Evolutionary conservation across 352 stramenopile species (phyloP).

Genomic region (Phytophthora melonis): DNA sequence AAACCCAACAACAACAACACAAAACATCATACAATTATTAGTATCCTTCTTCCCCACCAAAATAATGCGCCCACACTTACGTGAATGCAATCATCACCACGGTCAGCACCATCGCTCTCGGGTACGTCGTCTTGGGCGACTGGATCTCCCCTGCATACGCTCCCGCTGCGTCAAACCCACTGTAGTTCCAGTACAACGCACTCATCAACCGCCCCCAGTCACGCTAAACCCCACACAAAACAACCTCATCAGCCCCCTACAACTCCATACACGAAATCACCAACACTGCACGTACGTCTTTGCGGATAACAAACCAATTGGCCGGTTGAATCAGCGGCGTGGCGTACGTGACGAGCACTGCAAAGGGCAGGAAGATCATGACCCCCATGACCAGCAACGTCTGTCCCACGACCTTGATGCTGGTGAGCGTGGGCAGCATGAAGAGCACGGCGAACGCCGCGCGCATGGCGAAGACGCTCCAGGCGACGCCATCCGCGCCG

Average conservation of each 20-base stretch:
- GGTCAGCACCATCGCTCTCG: constrained; percentile 78
- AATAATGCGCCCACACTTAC: constrained; percentile 30
- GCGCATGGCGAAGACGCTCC: constrained; percentile 56
- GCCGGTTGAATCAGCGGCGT: constrained; percentile 67
- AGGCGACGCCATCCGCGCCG: constrained; percentile 29
- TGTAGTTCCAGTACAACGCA: constrained; percentile 88
- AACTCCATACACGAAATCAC: too few species aligned
- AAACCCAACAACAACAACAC: too few species aligned
- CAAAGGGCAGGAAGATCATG: constrained; percentile 77
- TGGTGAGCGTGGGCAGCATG: constrained; percentile 76
- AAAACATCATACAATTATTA: neutral
- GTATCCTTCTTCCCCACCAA: neutral
- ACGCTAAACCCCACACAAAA: constrained; percentile 34
- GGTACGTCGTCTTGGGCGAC: constrained; percentile 76
- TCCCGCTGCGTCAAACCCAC: constrained; percentile 76
- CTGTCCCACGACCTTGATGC: constrained; percentile 76
- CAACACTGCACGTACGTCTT: constrained; percentile 45
- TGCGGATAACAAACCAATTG: constrained; percentile 77
- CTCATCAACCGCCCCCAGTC: constrained; percentile 75
- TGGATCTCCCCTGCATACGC: constrained; percentile 82
- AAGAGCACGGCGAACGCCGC: constrained; percentile 68
- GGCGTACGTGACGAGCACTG: constrained; percentile 58
- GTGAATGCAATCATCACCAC: constrained; percentile 83
- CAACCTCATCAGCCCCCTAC: neutral
- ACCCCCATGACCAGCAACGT: constrained; percentile 70